Evolutionary conservation across 1,284 basidiomycete genomes (phyloP), one percentile per base, ranked within the genome.

Genomic region (Ganoderma sinense): DNA sequence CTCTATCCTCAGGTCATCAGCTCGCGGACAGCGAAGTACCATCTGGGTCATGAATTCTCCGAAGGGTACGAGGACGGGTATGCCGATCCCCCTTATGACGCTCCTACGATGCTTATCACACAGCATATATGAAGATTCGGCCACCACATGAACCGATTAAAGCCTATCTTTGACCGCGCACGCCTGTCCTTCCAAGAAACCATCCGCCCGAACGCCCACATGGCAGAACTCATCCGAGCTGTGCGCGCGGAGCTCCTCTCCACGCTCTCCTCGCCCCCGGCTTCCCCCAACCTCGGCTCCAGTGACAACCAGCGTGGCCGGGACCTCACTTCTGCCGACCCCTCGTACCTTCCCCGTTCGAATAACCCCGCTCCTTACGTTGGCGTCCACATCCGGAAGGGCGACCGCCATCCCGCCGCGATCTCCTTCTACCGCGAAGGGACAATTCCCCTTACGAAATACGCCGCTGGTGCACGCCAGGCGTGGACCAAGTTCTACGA

Each of bases 31-130:
- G 88, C 90, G 7, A 87, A 85, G 72, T 91, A 84, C 74, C 91
- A 92, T 75, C 83, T 92, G 60, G 86, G 87, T 4, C 84, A 89
- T 73, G 77, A 71, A 2, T 93, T 88, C 76, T 79, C 74, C 7
- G 85, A 91, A 53, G 79, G 85, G 59, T 92, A 88, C 71, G 88
- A 91, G 76, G 82, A 92, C 75, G 79, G 89, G 90, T 92, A 79
- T 65, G 89, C 82, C 7, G 5, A 23, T 16, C 13, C 58, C 59
- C 55, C 39, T 62, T 36, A 40, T 41, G 1, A 16, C 7, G 20
- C 11, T 18, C 20, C 18, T 14, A 16, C 0, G 8, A 1, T 18
- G n/a, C 18, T 14, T 41, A 23, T 7, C 36, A 40, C 40, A 14
- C 23, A 41, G 23, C 56, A 7, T 63, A 31, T 58, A 26, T 26